Evolutionary conservation across 176 grass and related monocot species (phyloP).

Genomic region (Poa pratensis): DNA sequence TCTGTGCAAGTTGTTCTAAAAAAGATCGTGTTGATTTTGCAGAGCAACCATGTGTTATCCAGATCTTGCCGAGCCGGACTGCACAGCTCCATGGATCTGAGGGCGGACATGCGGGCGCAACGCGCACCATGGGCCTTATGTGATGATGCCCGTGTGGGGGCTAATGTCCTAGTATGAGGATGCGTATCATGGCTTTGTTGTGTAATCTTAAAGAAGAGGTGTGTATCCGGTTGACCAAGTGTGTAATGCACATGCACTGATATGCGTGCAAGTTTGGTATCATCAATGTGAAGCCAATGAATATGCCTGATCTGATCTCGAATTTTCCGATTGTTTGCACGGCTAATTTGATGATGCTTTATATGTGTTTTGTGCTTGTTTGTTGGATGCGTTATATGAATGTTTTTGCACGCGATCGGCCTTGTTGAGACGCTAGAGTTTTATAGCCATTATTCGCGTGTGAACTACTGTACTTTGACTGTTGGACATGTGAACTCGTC

Average conservation of each 20-base stretch:
- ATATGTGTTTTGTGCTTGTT: too few relatives aligned
- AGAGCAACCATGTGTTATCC: constrained; percentile 89
- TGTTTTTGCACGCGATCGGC: too few relatives aligned
- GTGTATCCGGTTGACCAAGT: constrained; percentile 26
- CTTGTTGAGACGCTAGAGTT: too few relatives aligned
- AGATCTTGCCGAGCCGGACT: constrained; percentile 67
- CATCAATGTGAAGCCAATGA: too few relatives aligned
- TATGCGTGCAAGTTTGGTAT: not conserved
- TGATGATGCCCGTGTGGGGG: constrained; percentile 18
- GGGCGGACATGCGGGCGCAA: constrained; percentile 13
- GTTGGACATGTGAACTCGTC: too few relatives aligned
- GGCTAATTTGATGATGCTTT: too few relatives aligned
- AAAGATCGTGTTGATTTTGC: constrained; percentile 25
- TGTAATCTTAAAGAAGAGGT: constrained; percentile 39
- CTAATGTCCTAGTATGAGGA: constrained; percentile 8
- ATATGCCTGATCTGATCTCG: too few relatives aligned
- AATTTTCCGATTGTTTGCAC: too few relatives aligned
- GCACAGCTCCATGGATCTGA: constrained; percentile 62
- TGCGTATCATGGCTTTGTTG: constrained; percentile 14
- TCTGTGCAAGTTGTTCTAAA: not conserved
- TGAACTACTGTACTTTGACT: too few relatives aligned
- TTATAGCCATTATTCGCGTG: too few relatives aligned
- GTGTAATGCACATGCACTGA: constrained; percentile 14
- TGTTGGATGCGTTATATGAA: too few relatives aligned
- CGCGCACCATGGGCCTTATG: constrained; percentile 43